Percentiles rank a stretch among this genome's conserved stretches.
These are phyloP conservation scores for Clarireedia paspali DNA, from an alignment of 2,329 filamentous ascomycete genomes.

Conservation along the genomic window DNA sequence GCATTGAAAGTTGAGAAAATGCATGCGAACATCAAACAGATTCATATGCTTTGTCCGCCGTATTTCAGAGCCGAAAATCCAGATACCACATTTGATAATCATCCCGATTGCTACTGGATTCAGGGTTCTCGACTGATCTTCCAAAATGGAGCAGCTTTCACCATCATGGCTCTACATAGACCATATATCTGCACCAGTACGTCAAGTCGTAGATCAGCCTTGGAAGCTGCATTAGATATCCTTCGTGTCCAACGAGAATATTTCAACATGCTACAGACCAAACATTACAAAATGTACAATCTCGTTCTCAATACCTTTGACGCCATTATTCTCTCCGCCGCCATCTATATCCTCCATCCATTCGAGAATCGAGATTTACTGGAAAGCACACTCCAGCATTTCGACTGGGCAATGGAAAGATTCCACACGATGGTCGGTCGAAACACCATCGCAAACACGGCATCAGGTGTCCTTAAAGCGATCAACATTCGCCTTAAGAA, in stretches of 20 bases:
- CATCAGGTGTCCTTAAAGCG: conserved; percentile 46
- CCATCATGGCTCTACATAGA: conserved; percentile 51
- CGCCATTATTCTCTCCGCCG: conserved; percentile 52
- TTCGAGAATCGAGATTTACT: conserved; percentile 44
- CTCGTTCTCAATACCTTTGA: conserved; percentile 59
- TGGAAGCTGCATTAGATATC: conserved; percentile 48
- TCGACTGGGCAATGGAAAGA: conserved; percentile 50
- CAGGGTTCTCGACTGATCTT: conserved; percentile 39
- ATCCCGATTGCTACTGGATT: conserved; percentile 48
- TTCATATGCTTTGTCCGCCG: conserved; percentile 43
- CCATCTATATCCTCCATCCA: conserved; percentile 54
- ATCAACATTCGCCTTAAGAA: conserved; percentile 47
- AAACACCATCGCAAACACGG: conserved; percentile 46
- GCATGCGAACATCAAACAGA: conserved; percentile 41
- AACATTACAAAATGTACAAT: conserved; percentile 46
- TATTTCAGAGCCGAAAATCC: conserved; percentile 47
- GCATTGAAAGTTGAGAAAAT: conserved; percentile 46
- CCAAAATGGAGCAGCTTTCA: conserved; percentile 41
- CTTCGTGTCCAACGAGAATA: conserved; percentile 48
- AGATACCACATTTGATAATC: conserved; percentile 47
- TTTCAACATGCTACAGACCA: conserved; percentile 37
- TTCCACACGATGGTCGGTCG: conserved; percentile 48
- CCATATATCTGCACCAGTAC: conserved; percentile 53
- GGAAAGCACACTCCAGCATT: conserved; percentile 44
- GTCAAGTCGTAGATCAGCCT: conserved; percentile 45